phyloP scores from a whole-genome alignment of 2,329 filamentous ascomycete species.

The Didymella keratinophila region DNA sequence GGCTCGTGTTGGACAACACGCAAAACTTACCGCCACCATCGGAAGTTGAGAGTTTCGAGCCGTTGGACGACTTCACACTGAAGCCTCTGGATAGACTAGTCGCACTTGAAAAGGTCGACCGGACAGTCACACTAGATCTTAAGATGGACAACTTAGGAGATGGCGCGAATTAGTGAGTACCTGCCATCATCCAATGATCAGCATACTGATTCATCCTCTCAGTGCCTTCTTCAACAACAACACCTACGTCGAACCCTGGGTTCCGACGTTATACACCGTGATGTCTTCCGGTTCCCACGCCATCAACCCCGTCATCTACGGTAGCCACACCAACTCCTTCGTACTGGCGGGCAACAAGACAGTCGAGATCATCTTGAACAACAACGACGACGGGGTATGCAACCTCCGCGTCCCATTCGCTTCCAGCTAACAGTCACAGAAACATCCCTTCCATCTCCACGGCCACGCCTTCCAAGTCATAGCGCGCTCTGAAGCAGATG shows the following conservation, averaged over 20 bases:
- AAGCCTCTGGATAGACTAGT: constrained; percentile 70
- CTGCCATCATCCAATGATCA: background rate
- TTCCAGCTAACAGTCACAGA: background rate
- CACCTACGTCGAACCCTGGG: constrained; percentile 75
- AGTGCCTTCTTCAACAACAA: constrained; percentile 70
- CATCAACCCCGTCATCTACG: constrained; percentile 53
- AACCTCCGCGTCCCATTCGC: constrained; percentile 59
- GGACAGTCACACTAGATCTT: constrained; percentile 65
- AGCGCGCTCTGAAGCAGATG: constrained; percentile 41
- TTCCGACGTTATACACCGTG: constrained; percentile 79
- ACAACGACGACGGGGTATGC: constrained; percentile 66
- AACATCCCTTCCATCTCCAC: constrained; percentile 75
- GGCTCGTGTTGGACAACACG: constrained; percentile 60
- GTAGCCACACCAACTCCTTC: constrained; percentile 62
- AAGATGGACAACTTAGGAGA: constrained; percentile 71
- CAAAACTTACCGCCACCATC: constrained; percentile 58
- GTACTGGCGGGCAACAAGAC: constrained; percentile 70
- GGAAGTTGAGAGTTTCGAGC: constrained; percentile 67
- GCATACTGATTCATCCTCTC: background rate
- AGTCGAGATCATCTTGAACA: constrained; percentile 78
- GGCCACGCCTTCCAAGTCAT: constrained; percentile 51
- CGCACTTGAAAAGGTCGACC: constrained; percentile 67
- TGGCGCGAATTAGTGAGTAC: constrained; percentile 68
- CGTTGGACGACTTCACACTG: constrained; percentile 76
- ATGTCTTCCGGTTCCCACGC: constrained; percentile 63